A percentile compares a stretch with the other conserved stretches of the same genome.
These are phyloP conservation scores for Capronia coronata DNA, from an alignment of 2,329 filamentous ascomycete genomes.

Conservation along the genomic window DNA sequence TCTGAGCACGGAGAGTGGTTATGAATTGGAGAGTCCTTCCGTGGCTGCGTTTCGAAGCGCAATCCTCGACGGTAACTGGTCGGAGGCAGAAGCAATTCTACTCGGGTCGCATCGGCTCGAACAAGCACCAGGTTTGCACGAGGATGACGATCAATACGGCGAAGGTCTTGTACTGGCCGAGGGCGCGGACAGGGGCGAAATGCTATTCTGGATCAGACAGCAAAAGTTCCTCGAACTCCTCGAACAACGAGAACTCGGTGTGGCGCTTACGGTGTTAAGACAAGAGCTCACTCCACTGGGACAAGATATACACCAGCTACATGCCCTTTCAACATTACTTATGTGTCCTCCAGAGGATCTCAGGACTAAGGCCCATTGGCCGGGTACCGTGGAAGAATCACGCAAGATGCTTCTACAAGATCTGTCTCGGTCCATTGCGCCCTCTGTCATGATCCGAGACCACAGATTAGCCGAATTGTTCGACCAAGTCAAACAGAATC, in stretches of 20 bases:
- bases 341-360: slow-evolving; percentile 83
- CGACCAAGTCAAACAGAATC: slow-evolving; percentile 73
- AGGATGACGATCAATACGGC: slow-evolving; percentile 27
- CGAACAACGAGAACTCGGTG: slow-evolving; percentile 64
- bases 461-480: slow-evolving; percentile 76
- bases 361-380: slow-evolving; percentile 71
- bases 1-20: slow-evolving; percentile 76
- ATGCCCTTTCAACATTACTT: slow-evolving; percentile 76
- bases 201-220: slow-evolving; percentile 82
- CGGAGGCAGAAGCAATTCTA: slow-evolving; percentile 74
- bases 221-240: slow-evolving; percentile 93
- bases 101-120: slow-evolving; percentile 46
- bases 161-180: slow-evolving; percentile 65
- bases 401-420: slow-evolving; percentile 69
- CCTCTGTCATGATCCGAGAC: slow-evolving; percentile 93
- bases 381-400: slow-evolving; percentile 69
- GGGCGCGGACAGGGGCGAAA: slow-evolving; percentile 66
- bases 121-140: slow-evolving; percentile 41
- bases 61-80: slow-evolving; percentile 74
- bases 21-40: slow-evolving; percentile 73
- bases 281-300: slow-evolving; percentile 81
- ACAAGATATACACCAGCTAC: slow-evolving; percentile 68
- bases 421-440: slow-evolving; percentile 84
- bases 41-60: slow-evolving; percentile 81
- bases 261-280: slow-evolving; percentile 75